A percentile compares a stretch with the other conserved stretches of the same genome.
phyloP scores from a whole-genome alignment of 169 alveolate species.

The Eimeria praecox region DNA sequence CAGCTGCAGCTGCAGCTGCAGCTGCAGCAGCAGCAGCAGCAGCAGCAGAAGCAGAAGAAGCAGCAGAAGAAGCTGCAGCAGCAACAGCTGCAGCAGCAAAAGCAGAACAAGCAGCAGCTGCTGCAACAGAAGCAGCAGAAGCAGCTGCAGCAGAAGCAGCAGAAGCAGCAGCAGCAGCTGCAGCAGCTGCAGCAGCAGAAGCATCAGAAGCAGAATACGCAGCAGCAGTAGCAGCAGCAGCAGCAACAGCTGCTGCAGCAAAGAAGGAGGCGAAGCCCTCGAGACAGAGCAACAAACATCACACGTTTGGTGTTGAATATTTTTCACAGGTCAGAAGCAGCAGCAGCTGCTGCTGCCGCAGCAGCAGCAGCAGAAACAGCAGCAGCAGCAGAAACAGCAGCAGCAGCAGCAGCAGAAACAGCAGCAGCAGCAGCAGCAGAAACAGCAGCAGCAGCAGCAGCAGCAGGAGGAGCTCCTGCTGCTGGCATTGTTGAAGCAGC shows the following conservation, averaged over 20 bases:
- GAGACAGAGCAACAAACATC: too few relatives aligned
- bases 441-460: background rate
- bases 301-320: too few relatives aligned
- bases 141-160: background rate
- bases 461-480: background rate
- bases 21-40: background rate
- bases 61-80: background rate
- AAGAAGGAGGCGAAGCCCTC: too few relatives aligned
- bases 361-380: background rate
- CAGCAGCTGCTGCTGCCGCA: background rate
- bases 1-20: background rate
- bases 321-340: background rate
- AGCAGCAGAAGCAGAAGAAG: background rate
- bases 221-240: background rate
- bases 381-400: background rate
- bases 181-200: conserved; percentile 5
- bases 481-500: background rate
- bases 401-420: background rate
- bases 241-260: too few relatives aligned
- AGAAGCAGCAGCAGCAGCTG: background rate
- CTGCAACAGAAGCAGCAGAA: background rate
- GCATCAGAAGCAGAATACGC: background rate
- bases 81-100: background rate
- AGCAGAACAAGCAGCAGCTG: background rate
- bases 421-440: background rate